Conservation (phyloP, 2,329 filamentous ascomycete genomes). For the Orbilia quercus region DNA sequence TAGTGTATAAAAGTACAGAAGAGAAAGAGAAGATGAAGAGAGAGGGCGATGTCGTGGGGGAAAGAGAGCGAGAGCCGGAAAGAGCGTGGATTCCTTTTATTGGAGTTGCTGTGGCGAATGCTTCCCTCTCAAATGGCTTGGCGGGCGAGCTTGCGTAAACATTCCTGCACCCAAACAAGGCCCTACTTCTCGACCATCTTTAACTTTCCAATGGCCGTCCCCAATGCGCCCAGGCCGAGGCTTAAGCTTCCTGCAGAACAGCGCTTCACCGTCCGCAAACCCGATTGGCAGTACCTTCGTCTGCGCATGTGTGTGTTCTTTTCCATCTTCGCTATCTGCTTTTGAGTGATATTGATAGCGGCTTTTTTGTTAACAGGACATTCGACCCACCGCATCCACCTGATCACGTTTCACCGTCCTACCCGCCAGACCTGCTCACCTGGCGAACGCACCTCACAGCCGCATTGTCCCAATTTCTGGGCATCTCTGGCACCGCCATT, state of each 20-base stretch:
- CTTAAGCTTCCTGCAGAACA: conserved; percentile 30
- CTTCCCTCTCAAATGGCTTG: conserved; percentile 1
- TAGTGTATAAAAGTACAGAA: background rate
- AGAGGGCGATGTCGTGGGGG: background rate
- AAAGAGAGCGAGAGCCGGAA: background rate
- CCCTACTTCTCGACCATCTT: background rate
- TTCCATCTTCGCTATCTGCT: background rate
- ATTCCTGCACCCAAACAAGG: background rate
- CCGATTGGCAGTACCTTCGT: conserved; percentile 59
- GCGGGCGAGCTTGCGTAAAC: conserved; percentile 23
- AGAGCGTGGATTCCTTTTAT: background rate
- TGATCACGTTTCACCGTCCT: conserved; percentile 42
- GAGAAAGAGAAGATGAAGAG: conserved; percentile 6
- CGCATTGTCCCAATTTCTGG: conserved; percentile 76
- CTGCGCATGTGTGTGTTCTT: conserved; percentile 57
- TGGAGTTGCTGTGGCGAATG: conserved; percentile 26
- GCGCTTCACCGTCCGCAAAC: conserved; percentile 58
- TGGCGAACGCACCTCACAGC: conserved; percentile 63
- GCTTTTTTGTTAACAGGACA: conserved; percentile 50
- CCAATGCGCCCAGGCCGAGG: conserved; percentile 1
- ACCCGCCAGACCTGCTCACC: conserved; percentile 59
- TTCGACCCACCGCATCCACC: conserved; percentile 58
- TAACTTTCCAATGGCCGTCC: background rate
- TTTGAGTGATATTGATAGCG: background rate
- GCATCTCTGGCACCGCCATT: conserved; percentile 74